A percentile compares a stretch with the other conserved stretches of the same genome.
phyloP scores from a whole-genome alignment of 768 basidiomycete species.

The Coprinopsis strossmayeri region DNA sequence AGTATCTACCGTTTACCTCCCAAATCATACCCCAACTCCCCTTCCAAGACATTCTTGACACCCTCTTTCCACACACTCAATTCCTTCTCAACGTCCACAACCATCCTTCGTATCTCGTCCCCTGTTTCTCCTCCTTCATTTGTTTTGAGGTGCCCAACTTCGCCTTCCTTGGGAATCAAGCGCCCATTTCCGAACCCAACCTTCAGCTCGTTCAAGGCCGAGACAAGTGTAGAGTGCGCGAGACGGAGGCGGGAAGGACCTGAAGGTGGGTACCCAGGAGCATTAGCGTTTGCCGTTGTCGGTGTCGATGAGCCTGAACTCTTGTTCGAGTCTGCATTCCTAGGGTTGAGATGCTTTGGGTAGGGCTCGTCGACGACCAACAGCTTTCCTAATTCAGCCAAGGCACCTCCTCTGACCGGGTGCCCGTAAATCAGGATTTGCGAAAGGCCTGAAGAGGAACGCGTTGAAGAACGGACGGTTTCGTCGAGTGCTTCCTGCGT shows the following conservation, averaged over 20 bases:
- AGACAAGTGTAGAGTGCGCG: slow-evolving; percentile 57
- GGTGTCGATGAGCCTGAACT: too few species aligned
- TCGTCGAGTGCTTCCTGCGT: slow-evolving; percentile 56
- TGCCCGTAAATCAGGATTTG: slow-evolving; percentile 57
- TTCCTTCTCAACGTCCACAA: slow-evolving; percentile 67
- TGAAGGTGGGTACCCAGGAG: slow-evolving; percentile 51
- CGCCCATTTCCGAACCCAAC: slow-evolving; percentile 57
- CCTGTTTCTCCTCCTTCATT: slow-evolving; percentile 74
- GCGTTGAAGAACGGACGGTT: slow-evolving; percentile 50
- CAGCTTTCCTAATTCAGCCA: slow-evolving; percentile 78
- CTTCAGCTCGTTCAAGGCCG: slow-evolving; percentile 53
- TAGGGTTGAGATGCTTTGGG: neutral
- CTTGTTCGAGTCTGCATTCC: neutral
- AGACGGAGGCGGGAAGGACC: slow-evolving; percentile 57
- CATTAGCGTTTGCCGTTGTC: neutral
- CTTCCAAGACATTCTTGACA: slow-evolving; percentile 47
- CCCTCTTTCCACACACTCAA: slow-evolving; percentile 63
- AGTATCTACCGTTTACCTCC: too few species aligned
- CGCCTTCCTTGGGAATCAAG: neutral
- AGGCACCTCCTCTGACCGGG: slow-evolving; percentile 67
- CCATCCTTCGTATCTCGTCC: slow-evolving; percentile 46
- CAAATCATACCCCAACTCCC: too few species aligned
- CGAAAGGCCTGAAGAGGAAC: slow-evolving; percentile 46
- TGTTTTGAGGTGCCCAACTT: slow-evolving; percentile 14
- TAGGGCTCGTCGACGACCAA: slow-evolving; percentile 70